Base-by-base conservation (phyloP, 2,329 filamentous ascomycete genomes). In the Aureobasidium sp. region DNA sequence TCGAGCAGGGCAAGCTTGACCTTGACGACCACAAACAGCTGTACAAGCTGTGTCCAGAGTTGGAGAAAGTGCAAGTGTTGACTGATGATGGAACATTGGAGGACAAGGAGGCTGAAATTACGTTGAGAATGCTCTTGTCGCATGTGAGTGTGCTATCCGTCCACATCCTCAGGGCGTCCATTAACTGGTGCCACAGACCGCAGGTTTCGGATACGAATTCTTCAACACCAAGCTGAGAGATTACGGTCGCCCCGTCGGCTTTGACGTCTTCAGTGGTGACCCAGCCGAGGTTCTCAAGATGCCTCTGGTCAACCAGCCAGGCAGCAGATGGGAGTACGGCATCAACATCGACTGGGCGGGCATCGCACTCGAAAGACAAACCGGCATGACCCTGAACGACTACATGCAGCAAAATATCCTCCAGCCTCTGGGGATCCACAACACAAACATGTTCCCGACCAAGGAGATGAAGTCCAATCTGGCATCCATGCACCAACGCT, bases 261-360 rank as follows among this genome's bases (percentile, higher is more conserved):
- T 79, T 5, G 82, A 87, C 61, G 85, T 87, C 68, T 83, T 87
- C 67, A 79, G 79, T 0, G 81, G 81, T 0, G 75, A 82, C 6
- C 68, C 79, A 17, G 75, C 77, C 36, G 84, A 84, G 27, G 74
- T 87, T 47, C 25, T 60, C 3, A 60, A 15, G 2, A 70, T 73
- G 62, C 82, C 85, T 0, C 71, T 89, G 17, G 70, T 87, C 1
- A 84, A 86, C 65, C 84, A 89, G 65, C 86, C 87, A 0, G 86
- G 86, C 0, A 78, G 81, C 27, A 75, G 75, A 3, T 89, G 84
- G 82, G 78, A 83, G 62, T 11, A 44, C 49, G 60, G 86, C 81
- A 74, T 76, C 60, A 76, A 74, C 65, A 75, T 80, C 57, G 79
- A 82, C 69, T 81, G 78, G 78, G 78, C 78, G 1, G 79, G 79